A percentile compares a stretch with the other conserved stretches of the same genome.
Conservation (phyloP, 2,329 filamentous ascomycete species). For the Myriosclerotinia scirpicola region DNA sequence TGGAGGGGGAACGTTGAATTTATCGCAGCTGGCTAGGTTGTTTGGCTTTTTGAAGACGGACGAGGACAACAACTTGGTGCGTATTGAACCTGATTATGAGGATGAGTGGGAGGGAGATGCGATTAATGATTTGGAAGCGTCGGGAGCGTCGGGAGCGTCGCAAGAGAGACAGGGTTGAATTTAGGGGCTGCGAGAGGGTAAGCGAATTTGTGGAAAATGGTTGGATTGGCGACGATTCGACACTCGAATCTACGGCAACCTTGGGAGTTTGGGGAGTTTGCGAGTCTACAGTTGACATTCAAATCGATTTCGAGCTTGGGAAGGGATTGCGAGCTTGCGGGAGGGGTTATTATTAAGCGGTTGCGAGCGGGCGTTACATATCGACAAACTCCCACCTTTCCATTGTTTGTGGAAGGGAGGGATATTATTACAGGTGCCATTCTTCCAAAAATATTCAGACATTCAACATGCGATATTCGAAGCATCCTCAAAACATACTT, state of each 20-base stretch:
- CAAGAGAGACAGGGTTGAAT: not conserved
- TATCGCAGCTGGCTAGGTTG: slow-evolving; percentile 47
- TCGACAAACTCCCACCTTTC: not conserved
- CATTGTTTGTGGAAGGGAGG: not conserved
- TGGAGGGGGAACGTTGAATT: slow-evolving; percentile 30
- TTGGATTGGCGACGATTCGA: not conserved
- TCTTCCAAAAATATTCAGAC: not conserved
- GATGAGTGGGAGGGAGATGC: slow-evolving; percentile 23
- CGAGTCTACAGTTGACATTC: no score
- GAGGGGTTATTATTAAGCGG: not conserved
- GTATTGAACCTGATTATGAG: slow-evolving; percentile 35
- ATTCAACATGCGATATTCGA: not conserved
- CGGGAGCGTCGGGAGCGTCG: no score
- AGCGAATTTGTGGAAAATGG: not conserved
- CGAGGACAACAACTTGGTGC: slow-evolving; percentile 39
- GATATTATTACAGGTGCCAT: not conserved
- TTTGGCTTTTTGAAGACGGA: slow-evolving; percentile 47
- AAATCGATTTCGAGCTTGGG: not conserved
- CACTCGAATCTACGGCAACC: not conserved
- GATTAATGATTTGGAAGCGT: not conserved
- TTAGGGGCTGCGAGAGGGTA: not conserved
- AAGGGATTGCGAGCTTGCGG: no score
- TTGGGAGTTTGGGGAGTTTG: not conserved
- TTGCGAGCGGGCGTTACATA: not conserved
- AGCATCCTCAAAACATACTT: not conserved